Evolutionary conservation across 352 stramenopile genomes (phyloP), one percentile per base, ranked within the genome.

Genomic region (Plasmopara muralis): DNA sequence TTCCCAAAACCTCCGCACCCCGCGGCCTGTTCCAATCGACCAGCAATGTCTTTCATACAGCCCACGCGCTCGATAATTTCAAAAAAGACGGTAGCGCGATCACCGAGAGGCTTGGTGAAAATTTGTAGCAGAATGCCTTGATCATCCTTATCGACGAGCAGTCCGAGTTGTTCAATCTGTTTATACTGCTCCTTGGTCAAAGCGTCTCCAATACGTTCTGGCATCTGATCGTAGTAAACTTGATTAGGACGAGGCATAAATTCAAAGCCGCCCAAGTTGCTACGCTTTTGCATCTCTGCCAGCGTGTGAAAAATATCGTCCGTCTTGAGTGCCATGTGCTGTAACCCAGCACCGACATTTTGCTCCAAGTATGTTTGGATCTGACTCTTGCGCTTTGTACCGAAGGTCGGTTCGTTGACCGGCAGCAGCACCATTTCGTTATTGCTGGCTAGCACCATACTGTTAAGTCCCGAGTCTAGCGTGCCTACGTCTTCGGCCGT

Each of bases 261-360:
- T 60, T 93, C 82, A 47, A 93, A 93, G 39, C 82, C 82, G 14
- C 82, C 82, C 13, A 85, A 33, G 50, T 75, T 60, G 47, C 75
- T 88, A 47, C 82, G 66, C 67, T 85, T 79, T 46, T 74, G 76
- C 79, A 93, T 93, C 53, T 89, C 81, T 53, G 55, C 67, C 49
- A 98, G 69, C 12, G 94, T 98, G 18, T 81, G 61, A 66, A 98
- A 97, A 55, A 98, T 98, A 68, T 98, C 93, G 64, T 94, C 66
- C 2, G 93, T 98, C 67, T 97, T 97, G 46, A 98, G 76, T n/a
- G 94, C 94, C 66, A 98, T 91, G 77, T 98, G 93, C 77, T 98
- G 95, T 37, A 98, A 70, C 29, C 95, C 95, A 5, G 89, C 52
- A 25, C 95, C 95, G 33, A 95, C 85, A 64, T 98, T 98, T 66